Evolutionary conservation across 495 filamentous ascomycete species (phyloP).

Genomic region (Penicillium nucicola): DNA sequence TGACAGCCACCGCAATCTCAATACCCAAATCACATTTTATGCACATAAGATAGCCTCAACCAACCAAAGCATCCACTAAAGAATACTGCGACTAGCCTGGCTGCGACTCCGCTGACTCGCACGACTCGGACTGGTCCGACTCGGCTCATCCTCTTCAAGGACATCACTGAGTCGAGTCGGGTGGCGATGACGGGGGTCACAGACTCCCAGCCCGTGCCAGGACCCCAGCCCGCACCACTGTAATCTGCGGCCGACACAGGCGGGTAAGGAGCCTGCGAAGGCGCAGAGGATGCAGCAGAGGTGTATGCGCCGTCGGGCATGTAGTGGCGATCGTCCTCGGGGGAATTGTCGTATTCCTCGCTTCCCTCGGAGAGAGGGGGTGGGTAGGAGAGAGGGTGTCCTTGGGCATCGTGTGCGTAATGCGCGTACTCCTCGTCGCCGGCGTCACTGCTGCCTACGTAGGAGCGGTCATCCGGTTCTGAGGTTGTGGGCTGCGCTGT

Average conservation of each 20-base stretch:
- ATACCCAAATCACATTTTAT: neutral
- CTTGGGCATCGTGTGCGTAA: constrained; percentile 45
- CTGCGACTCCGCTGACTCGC: constrained; percentile 40
- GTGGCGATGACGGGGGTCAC: constrained; percentile 85
- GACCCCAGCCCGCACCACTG: constrained; percentile 62
- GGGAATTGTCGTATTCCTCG: constrained; percentile 53
- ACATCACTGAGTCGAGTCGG: constrained; percentile 94
- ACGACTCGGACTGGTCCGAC: constrained; percentile 55
- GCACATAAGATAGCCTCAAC: neutral
- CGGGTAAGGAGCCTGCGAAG: constrained; percentile 27
- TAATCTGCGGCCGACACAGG: constrained; percentile 44
- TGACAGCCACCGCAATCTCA: neutral
- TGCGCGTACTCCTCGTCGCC: constrained; percentile 58
- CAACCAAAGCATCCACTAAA: constrained; percentile 1
- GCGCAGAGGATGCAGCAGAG: constrained; percentile 27
- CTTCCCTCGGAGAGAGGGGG: constrained; percentile 43
- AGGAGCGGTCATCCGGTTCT: constrained; percentile 49
- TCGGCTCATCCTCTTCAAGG: constrained; percentile 65
- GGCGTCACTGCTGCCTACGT: constrained; percentile 48
- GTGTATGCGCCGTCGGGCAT: constrained; percentile 47
- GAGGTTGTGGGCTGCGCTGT: constrained; percentile 28
- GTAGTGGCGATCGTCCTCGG: constrained; percentile 45
- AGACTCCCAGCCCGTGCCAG: constrained; percentile 67
- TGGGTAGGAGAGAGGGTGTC: constrained; percentile 38
- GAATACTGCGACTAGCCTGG: neutral